phyloP scores from a whole-genome alignment of 1,284 basidiomycete species.

The Boletus sp. region DNA sequence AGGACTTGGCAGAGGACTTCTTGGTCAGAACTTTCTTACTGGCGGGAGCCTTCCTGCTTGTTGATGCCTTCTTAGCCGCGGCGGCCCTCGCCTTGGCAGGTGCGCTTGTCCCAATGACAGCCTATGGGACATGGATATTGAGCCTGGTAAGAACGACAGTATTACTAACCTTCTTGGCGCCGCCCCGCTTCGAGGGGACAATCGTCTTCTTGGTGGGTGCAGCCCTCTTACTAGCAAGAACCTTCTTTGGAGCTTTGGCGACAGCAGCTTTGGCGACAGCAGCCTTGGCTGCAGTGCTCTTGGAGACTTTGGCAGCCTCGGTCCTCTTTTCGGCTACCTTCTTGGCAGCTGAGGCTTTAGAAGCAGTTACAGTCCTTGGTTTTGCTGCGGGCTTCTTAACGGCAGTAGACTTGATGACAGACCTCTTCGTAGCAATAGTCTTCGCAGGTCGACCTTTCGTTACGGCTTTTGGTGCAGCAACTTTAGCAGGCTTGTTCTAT shows the following conservation, averaged over 20 bases:
- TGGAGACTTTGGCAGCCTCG: constrained; percentile 23
- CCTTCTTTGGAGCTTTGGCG: constrained; percentile 29
- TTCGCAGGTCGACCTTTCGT: constrained; percentile 36
- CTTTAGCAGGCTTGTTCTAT: constrained; percentile 59
- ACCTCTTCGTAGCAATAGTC: constrained; percentile 21
- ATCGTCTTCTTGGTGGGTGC: constrained; percentile 48
- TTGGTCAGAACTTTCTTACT: constrained; percentile 29
- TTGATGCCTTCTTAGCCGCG: constrained; percentile 33
- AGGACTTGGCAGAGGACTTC: constrained; percentile 20
- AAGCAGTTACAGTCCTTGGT: constrained; percentile 19
- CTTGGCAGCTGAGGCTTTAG: constrained; percentile 29
- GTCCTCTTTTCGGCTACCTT: constrained; percentile 22
- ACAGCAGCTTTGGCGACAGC: too few relatives aligned
- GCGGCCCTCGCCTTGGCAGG: constrained; percentile 36
- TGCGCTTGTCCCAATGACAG: constrained; percentile 44
- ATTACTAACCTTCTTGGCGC: constrained; percentile 53
- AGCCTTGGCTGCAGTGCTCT: constrained; percentile 21
- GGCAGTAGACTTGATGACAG: constrained; percentile 11
- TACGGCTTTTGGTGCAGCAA: constrained; percentile 22
- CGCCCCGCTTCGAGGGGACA: constrained; percentile 43
- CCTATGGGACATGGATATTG: constrained; percentile 30
- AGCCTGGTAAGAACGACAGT: too few relatives aligned
- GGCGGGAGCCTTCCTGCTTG: constrained; percentile 36
- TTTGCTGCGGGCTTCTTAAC: constrained; percentile 23
- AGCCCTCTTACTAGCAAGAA: constrained; percentile 40